Percentiles rank a stretch among this genome's conserved stretches.
phyloP scores from a whole-genome alignment of 768 basidiomycete species.

The Lyophyllum shimeji region DNA sequence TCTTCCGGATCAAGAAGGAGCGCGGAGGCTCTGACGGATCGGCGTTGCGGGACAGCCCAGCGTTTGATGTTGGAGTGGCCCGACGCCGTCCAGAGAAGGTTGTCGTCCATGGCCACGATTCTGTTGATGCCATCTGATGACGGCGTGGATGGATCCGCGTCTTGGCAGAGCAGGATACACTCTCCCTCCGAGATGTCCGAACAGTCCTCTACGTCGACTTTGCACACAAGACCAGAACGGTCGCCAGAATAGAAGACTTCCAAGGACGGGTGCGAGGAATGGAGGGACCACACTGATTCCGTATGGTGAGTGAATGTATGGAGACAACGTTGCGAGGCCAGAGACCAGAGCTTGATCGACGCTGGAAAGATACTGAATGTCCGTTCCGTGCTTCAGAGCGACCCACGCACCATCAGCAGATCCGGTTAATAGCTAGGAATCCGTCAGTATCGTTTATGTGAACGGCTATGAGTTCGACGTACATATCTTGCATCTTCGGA shows the following conservation, averaged over 20 bases:
- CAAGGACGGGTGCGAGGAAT: slow-evolving; percentile 83
- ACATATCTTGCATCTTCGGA: slow-evolving; percentile 92
- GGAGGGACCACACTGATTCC: slow-evolving; percentile 92
- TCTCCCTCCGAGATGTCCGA: slow-evolving; percentile 84
- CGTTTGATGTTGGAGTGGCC: slow-evolving; percentile 78
- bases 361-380: slow-evolving; percentile 30
- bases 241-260: slow-evolving; percentile 95
- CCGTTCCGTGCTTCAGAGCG: slow-evolving; percentile 1
- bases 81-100: slow-evolving; percentile 87
- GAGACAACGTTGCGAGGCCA: slow-evolving; percentile 82
- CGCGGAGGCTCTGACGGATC: slow-evolving; percentile 32
- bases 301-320: slow-evolving; percentile 97
- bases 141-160: slow-evolving; percentile 39
- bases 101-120: slow-evolving; percentile 81
- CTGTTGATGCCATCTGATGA: slow-evolving; percentile 67
- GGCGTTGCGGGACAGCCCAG: slow-evolving; percentile 70
- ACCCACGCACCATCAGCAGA: slow-evolving; percentile 63
- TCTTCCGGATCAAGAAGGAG: slow-evolving; percentile 13
- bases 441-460: slow-evolving; percentile 9
- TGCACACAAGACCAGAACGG: slow-evolving; percentile 84
- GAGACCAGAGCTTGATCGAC: slow-evolving; percentile 94
- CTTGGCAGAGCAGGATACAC: slow-evolving; percentile 81
- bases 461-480: slow-evolving; percentile 28
- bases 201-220: slow-evolving; percentile 86
- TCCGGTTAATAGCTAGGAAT: slow-evolving; percentile 69